Evolutionary conservation across 495 filamentous ascomycete species (phyloP), one percentile per base, ranked within the genome.

Genomic region (Xylaria bambusicola): DNA sequence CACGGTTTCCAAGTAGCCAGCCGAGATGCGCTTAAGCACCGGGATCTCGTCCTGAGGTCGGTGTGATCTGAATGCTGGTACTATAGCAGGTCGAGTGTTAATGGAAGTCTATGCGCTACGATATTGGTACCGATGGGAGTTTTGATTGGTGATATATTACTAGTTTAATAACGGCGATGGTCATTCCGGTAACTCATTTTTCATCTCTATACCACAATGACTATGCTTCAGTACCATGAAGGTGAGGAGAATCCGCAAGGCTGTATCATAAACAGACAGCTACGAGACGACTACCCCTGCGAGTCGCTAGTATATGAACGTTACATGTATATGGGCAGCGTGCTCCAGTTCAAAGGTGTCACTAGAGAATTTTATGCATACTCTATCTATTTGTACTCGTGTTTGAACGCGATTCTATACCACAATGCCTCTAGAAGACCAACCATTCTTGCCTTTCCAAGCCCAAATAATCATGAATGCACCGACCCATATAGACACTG

Each of bases 391-490:
- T 41, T 29, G 7, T n/a, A 5, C 29, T 18, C 24, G 36, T 27
- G 1, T 42, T 21, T 42, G 26, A 23, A 42, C 23, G 24, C 5
- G 33, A 51, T 6, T 40, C 46, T 58, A 71, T 26, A 98, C 92
- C 52, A 86, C 79, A 72, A 97, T 84, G 0, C 91, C 91, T 54
- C 89, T 81, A 62, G 79, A 81, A 65, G 79, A 84, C 94, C 94
- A 98, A 1, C 89, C 88, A 48, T 78, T 80, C 57, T 64, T 78
- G 18, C 87, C 87, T 69, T 85, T 89, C 94, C 94, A 97, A 29
- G 91, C 92, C 80, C 81, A 86, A 27, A 80, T 44, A 80, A 92
- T 92, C 60, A 89, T 75, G 26, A 71, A 83, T 64, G 88, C 82
- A 0, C 93, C 94, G 42, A 91, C 66, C 85, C 87, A 92, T 2